These are phyloP conservation scores for Talaromyces borbonicus DNA, from an alignment of 495 filamentous ascomycete species.

Conservation along the genomic window DNA sequence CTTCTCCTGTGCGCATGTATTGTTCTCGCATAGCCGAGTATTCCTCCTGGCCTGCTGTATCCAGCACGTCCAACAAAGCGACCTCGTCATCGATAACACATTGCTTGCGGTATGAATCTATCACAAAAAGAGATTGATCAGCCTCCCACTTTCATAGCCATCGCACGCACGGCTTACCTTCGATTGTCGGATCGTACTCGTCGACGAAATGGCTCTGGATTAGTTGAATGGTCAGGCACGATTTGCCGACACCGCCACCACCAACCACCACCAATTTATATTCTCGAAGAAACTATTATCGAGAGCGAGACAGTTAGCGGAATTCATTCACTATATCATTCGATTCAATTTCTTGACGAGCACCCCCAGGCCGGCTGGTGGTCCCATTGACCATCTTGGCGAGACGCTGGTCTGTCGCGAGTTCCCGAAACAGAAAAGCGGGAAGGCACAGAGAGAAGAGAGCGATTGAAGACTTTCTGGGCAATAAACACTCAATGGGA, in stretches of 20 bases:
- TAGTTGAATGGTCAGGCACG: slow-evolving; percentile 97
- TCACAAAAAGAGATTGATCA: neutral
- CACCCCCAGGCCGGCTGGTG: too few relatives aligned
- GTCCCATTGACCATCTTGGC: neutral
- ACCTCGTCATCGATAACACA: slow-evolving; percentile 98
- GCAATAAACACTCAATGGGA: neutral
- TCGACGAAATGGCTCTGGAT: slow-evolving; percentile 99
- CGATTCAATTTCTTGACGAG: too few relatives aligned
- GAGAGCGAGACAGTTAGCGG: slow-evolving; percentile 1
- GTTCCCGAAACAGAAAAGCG: neutral
- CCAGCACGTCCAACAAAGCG: slow-evolving; percentile 91
- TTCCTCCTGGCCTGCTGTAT: slow-evolving; percentile 97
- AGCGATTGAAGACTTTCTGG: neutral
- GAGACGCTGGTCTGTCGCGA: neutral
- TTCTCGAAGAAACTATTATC: slow-evolving; percentile 79
- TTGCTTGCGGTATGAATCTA: slow-evolving; percentile 99
- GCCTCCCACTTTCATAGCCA: neutral
- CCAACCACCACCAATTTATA: slow-evolving; percentile 98
- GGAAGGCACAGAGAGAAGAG: neutral
- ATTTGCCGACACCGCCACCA: slow-evolving; percentile 97
- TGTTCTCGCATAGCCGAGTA: slow-evolving; percentile 99
- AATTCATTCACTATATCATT: neutral
- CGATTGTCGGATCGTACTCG: slow-evolving; percentile 98
- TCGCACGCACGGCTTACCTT: slow-evolving; percentile 52
- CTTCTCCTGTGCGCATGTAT: slow-evolving; percentile 99